phyloP scores from a whole-genome alignment of 2,329 filamentous ascomycete species.

The Cladobotryum protrusum region DNA sequence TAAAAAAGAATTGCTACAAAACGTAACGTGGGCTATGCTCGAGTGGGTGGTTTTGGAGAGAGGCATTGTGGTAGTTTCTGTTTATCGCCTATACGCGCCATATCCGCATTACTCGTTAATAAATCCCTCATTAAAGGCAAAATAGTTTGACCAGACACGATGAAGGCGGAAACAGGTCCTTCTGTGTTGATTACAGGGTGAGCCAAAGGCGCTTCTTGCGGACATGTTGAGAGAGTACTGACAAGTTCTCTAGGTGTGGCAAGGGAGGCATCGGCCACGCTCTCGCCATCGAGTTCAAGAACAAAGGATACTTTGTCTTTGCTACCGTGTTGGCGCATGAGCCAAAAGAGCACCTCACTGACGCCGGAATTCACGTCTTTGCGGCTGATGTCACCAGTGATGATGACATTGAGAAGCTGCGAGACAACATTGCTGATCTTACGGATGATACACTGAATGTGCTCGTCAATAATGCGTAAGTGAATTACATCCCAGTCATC shows the following conservation, averaged over 20 bases:
- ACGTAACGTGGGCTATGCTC: too few relatives aligned
- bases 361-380: conserved; percentile 20
- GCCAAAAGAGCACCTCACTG: conserved; percentile 18
- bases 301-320: conserved; percentile 25
- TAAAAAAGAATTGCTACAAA: too few relatives aligned
- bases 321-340: conserved; percentile 25
- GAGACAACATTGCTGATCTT: conserved; percentile 12
- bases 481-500: not conserved
- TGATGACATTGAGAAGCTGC: conserved; percentile 20
- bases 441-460: conserved; percentile 2
- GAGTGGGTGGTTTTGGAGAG: too few relatives aligned
- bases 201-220: too few relatives aligned
- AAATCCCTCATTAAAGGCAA: too few relatives aligned
- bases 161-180: too few relatives aligned
- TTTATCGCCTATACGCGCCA: too few relatives aligned
- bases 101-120: too few relatives aligned
- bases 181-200: too few relatives aligned
- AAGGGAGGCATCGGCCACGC: conserved; percentile 23
- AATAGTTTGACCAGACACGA: too few relatives aligned
- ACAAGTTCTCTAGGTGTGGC: conserved; percentile 5
- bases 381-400: conserved; percentile 26
- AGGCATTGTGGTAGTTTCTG: too few relatives aligned
- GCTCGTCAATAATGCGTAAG: too few relatives aligned
- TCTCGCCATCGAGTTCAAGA: conserved; percentile 17
- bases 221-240: not conserved